Conservation (phyloP, 1,284 basidiomycete genomes). For the Microbotryomycetes sp. region DNA sequence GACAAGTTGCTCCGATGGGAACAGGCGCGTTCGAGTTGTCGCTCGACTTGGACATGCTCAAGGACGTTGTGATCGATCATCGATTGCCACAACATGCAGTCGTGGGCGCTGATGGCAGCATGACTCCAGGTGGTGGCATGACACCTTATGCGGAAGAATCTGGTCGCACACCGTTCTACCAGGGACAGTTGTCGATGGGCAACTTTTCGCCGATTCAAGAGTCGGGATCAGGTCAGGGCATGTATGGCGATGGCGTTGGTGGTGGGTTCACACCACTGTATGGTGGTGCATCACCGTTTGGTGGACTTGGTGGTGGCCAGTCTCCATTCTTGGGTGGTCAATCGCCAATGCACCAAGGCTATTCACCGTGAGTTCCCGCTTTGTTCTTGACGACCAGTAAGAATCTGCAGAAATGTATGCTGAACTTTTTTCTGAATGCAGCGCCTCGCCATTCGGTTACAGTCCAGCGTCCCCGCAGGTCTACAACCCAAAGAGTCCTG, state of each 20-base stretch:
- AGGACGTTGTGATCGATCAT: conserved; percentile 97
- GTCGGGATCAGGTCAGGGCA: conserved; percentile 67
- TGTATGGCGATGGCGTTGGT: conserved; percentile 66
- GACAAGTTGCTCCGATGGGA: conserved; percentile 83
- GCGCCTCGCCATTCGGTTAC: conserved; percentile 8
- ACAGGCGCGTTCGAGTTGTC: conserved; percentile 63
- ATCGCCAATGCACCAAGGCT: conserved; percentile 52
- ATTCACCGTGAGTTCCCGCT: conserved; percentile 32
- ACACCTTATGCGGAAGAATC: conserved; percentile 66
- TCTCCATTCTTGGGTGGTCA: conserved; percentile 52
- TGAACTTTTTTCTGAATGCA: background rate
- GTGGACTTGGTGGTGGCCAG: conserved; percentile 57
- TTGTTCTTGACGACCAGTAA: no score
- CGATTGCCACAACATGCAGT: conserved; percentile 61
- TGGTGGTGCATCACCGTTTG: conserved; percentile 33
- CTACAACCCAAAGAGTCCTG: conserved; percentile 24
- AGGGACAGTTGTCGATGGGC: conserved; percentile 46
- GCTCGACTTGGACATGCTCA: conserved; percentile 95
- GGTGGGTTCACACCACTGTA: conserved; percentile 45
- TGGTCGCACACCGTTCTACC: conserved; percentile 34
- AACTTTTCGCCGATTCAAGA: conserved; percentile 91
- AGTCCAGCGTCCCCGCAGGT: conserved; percentile 12
- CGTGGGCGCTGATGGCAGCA: conserved; percentile 72
- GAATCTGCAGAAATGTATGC: background rate
- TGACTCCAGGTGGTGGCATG: conserved; percentile 80